These are phyloP conservation scores for Quercus variabilis DNA, from an alignment of 306 rosid species.

Conservation along the genomic window DNA sequence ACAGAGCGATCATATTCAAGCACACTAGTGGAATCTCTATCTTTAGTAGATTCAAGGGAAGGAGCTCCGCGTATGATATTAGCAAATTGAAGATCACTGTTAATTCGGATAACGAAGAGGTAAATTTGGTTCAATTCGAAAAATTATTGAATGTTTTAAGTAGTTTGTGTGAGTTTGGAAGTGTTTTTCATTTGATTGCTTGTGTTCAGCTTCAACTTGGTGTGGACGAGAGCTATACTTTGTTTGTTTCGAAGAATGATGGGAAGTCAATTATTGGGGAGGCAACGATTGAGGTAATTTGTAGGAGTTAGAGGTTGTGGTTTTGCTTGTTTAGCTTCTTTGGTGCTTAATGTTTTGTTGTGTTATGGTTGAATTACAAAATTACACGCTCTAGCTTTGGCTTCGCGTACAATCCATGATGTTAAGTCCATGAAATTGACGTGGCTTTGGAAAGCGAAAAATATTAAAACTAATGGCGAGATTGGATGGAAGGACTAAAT, in stretches of 20 bases:
- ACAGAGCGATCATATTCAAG: conserved; percentile 61
- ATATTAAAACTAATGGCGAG: too few relatives aligned
- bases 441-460: not conserved
- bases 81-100: conserved; percentile 48
- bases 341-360: not conserved
- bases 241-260: conserved; percentile 49
- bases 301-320: not conserved
- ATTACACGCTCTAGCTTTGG: too few relatives aligned
- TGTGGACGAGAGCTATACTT: conserved; percentile 83
- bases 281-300: conserved; percentile 67
- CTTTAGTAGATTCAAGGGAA: conserved; percentile 36
- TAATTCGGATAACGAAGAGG: conserved; percentile 54
- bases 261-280: conserved; percentile 47
- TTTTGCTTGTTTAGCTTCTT: not conserved
- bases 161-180: conserved; percentile 8
- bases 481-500: not conserved
- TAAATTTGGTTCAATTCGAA: conserved; percentile 7
- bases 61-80: conserved; percentile 37
- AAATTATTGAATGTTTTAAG: not conserved
- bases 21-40: conserved; percentile 30
- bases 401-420: too few relatives aligned
- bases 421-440: too few relatives aligned
- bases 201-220: conserved; percentile 82
- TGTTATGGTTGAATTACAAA: too few relatives aligned
- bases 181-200: not conserved